phyloP scores from a whole-genome alignment of 495 filamentous ascomycete genomes.

The Astrocystis sublimbata region DNA sequence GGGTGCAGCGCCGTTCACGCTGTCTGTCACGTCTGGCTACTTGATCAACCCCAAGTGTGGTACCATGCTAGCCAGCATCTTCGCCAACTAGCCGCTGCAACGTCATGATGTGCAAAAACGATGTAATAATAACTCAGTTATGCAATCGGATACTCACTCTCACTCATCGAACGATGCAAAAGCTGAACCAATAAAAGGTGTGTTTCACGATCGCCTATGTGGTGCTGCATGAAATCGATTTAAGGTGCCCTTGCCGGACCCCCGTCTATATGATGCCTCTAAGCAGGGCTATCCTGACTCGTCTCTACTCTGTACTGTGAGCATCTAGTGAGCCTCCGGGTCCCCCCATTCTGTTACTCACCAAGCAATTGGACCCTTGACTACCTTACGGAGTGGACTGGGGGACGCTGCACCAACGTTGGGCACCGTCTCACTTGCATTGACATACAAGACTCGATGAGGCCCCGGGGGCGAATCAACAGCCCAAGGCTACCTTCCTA shows the following conservation, averaged over 20 bases:
- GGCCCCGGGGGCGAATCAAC: neutral
- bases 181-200: slow-evolving; percentile 3
- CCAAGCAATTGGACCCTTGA: slow-evolving; percentile 5
- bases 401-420: neutral
- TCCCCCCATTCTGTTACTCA: neutral
- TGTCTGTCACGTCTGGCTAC: neutral
- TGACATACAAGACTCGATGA: slow-evolving; percentile 15
- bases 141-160: neutral
- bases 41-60: neutral
- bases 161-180: slow-evolving; percentile 11
- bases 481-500: slow-evolving; percentile 2
- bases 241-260: slow-evolving; percentile 9
- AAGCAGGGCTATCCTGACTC: slow-evolving; percentile 17
- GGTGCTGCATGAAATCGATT: slow-evolving; percentile 10
- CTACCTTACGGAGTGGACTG: neutral
- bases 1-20: too few species aligned
- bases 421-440: slow-evolving; percentile 12
- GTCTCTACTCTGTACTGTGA: neutral
- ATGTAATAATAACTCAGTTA: slow-evolving; percentile 12
- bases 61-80: slow-evolving; percentile 7
- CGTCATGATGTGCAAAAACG: neutral
- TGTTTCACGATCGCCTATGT: slow-evolving; percentile 7
- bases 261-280: slow-evolving; percentile 16
- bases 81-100: slow-evolving; percentile 2
- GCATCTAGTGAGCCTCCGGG: slow-evolving; percentile 10